Evolutionary conservation across 352 stramenopile species (phyloP).

Genomic region (Pythium grandisporangium): DNA sequence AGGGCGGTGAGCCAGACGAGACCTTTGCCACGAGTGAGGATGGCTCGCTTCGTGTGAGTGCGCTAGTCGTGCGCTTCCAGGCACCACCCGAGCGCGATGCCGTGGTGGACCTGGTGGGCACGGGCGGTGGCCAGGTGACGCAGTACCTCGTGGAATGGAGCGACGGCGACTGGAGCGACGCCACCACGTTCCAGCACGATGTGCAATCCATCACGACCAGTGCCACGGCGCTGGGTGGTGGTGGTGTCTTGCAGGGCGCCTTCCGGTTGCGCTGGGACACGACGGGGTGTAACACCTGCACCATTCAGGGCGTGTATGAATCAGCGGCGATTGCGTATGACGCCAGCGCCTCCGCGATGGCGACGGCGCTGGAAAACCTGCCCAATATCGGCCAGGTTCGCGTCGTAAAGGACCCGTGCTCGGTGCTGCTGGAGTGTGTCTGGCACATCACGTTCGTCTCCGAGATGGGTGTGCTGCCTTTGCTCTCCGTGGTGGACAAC

Average conservation of each 20-base stretch:
- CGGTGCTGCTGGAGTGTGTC: constrained; percentile 44
- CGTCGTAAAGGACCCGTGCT: constrained; percentile 40
- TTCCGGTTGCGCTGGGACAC: constrained; percentile 86
- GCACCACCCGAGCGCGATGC: constrained; percentile 37
- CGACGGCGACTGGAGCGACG: constrained; percentile 69
- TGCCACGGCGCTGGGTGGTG: constrained; percentile 22
- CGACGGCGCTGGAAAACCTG: constrained; percentile 86
- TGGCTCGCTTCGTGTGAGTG: constrained; percentile 55
- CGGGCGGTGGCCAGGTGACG: constrained; percentile 75
- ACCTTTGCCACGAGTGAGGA: constrained; percentile 29
- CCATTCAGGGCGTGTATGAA: constrained; percentile 50
- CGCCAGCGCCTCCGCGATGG: constrained; percentile 41
- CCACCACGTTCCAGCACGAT: constrained; percentile 30
- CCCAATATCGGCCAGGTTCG: constrained; percentile 89
- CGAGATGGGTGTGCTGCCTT: constrained; percentile 41
- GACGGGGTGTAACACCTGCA: constrained; percentile 58
- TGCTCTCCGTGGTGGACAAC: constrained; percentile 32
- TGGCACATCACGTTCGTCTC: constrained; percentile 79
- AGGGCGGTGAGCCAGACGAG: no score
- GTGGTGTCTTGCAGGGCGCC: constrained; percentile 29
- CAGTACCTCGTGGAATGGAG: constrained; percentile 94
- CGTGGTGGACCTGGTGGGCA: constrained; percentile 59
- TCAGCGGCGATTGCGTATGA: constrained; percentile 75
- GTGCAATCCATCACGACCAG: constrained; percentile 59
- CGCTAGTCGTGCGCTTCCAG: constrained; percentile 79